Conservation (phyloP, 768 basidiomycete genomes). For the Scleroderma bovista region DNA sequence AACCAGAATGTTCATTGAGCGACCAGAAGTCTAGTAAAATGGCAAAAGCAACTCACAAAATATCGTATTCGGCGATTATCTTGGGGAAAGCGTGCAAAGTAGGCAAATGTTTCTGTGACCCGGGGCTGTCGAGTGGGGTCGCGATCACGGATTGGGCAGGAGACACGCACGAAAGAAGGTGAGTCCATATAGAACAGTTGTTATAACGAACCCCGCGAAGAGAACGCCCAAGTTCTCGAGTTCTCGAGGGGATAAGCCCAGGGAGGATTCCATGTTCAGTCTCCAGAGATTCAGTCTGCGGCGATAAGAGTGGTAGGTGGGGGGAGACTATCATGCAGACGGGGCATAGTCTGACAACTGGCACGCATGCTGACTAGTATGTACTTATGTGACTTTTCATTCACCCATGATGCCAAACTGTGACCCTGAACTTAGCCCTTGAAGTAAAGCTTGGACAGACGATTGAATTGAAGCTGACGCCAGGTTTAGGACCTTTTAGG, state of each 20-base stretch:
- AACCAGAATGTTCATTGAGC: not conserved
- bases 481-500: too few relatives aligned
- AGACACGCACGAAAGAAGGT: constrained; percentile 28
- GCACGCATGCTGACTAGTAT: not conserved
- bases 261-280: not conserved
- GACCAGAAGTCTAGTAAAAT: not conserved
- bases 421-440: too few relatives aligned
- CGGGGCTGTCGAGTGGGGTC: not conserved
- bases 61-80: constrained; percentile 15
- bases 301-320: not conserved
- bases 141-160: too few relatives aligned
- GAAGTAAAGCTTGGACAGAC: too few relatives aligned
- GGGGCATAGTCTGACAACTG: not conserved
- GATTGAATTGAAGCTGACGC: too few relatives aligned
- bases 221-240: constrained; percentile 20
- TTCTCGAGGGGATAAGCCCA: constrained; percentile 13
- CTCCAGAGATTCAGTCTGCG: not conserved
- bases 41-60: constrained; percentile 10
- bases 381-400: too few relatives aligned
- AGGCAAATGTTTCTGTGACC: constrained; percentile 23
- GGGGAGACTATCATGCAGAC: not conserved
- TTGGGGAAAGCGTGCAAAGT: constrained; percentile 22
- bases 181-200: constrained; percentile 26
- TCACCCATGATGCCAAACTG: too few relatives aligned
- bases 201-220: constrained; percentile 23